Evolutionary conservation across 192 early-diverging fungal genomes (phyloP).

Genomic region (Phycomyces nitens): DNA sequence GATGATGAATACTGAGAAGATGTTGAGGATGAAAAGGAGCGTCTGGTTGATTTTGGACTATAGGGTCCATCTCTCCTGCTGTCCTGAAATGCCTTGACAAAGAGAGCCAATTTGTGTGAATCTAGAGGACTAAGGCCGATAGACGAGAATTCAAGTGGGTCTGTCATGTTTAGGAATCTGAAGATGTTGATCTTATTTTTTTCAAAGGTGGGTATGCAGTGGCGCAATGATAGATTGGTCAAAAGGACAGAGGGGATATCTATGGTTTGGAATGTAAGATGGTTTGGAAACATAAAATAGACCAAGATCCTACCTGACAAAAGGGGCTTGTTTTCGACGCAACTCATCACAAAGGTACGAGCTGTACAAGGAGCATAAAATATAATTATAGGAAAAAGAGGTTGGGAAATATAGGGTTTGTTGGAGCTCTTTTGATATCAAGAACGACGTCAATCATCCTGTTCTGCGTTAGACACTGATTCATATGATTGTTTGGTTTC

Average conservation of each 20-base stretch:
- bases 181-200: slow-evolving; percentile 3
- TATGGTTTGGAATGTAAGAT: background rate
- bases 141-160: slow-evolving; percentile 2
- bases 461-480: slow-evolving; percentile 1
- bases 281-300: background rate
- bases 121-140: slow-evolving; percentile 5
- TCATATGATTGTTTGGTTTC: background rate
- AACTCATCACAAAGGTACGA: background rate
- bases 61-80: no score
- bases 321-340: background rate
- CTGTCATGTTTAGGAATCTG: slow-evolving; percentile 14
- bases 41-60: no score
- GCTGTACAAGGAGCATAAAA: background rate
- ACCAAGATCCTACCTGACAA: background rate
- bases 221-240: slow-evolving; percentile 10
- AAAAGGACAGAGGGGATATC: slow-evolving; percentile 8
- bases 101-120: background rate
- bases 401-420: no score
- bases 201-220: slow-evolving; percentile 12
- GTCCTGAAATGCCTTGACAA: background rate
- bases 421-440: background rate
- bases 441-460: background rate
- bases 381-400: background rate
- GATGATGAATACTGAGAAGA: no score
- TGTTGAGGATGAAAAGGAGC: no score